These are phyloP conservation scores for Verticillium dahliae DNA, from an alignment of 2,329 filamentous ascomycete species.

Conservation along the genomic window DNA sequence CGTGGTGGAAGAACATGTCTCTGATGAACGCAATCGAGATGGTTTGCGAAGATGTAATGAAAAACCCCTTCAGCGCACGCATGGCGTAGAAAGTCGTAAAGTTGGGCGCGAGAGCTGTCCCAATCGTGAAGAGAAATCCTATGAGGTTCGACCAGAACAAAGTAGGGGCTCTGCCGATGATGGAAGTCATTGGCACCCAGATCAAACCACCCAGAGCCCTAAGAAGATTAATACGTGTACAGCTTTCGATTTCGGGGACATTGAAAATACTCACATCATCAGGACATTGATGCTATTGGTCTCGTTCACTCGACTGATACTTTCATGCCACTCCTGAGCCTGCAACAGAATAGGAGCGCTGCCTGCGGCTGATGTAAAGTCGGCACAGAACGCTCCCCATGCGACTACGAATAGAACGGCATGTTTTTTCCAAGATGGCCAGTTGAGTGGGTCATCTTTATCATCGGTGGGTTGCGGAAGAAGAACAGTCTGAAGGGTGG, in stretches of 20 bases:
- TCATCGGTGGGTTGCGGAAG: conserved; percentile 13
- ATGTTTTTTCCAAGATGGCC: conserved; percentile 14
- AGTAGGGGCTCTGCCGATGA: conserved; percentile 10
- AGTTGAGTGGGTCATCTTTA: conserved; percentile 13
- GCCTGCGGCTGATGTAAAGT: conserved; percentile 14
- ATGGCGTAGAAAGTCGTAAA: conserved; percentile 17
- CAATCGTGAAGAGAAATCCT: conserved; percentile 16
- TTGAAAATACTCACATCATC: conserved; percentile 3
- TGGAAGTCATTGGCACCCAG: conserved; percentile 15
- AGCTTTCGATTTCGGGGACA: neutral
- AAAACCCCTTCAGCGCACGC: conserved; percentile 29
- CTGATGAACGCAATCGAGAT: conserved; percentile 47
- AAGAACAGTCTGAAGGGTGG: conserved; percentile 7
- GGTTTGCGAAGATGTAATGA: conserved; percentile 36
- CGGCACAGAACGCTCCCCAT: conserved; percentile 12
- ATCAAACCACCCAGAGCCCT: conserved; percentile 13
- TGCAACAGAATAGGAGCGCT: conserved; percentile 12
- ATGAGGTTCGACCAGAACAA: conserved; percentile 21
- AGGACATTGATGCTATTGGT: conserved; percentile 8
- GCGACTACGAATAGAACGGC: conserved; percentile 11
- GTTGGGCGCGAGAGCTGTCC: conserved; percentile 13
- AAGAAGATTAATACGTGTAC: neutral
- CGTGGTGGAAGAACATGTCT: conserved; percentile 55
- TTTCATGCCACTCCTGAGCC: conserved; percentile 18
- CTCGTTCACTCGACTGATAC: conserved; percentile 27